These are phyloP conservation scores for Fusarium sp. DNA, from an alignment of 2,329 filamentous ascomycete species.

Conservation along the genomic window DNA sequence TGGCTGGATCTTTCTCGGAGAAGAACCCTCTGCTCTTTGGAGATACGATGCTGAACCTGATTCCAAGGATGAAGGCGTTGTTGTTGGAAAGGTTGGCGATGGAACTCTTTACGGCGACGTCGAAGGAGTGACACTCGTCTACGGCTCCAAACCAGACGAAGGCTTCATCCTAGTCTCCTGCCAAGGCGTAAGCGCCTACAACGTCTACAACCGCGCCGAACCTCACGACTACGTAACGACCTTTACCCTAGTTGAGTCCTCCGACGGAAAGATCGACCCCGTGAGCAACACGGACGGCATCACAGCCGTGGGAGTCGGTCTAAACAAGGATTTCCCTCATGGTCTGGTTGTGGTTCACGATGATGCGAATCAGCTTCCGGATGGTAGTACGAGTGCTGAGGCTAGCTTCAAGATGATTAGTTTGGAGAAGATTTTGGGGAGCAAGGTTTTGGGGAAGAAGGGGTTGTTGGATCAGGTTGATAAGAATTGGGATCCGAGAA, in stretches of 20 bases:
- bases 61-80: constrained; percentile 48
- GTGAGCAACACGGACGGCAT: constrained; percentile 68
- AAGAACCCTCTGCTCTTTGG: constrained; percentile 65
- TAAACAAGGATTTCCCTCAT: constrained; percentile 57
- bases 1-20: constrained; percentile 63
- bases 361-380: constrained; percentile 63
- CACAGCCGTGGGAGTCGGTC: constrained; percentile 57
- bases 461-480: constrained; percentile 52
- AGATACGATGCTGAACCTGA: constrained; percentile 64
- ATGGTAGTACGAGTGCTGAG: constrained; percentile 58
- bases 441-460: constrained; percentile 38
- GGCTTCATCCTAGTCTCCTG: constrained; percentile 66
- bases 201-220: constrained; percentile 61
- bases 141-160: constrained; percentile 56
- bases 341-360: constrained; percentile 65
- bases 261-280: constrained; percentile 57
- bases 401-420: constrained; percentile 65
- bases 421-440: constrained; percentile 55
- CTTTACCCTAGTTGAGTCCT: constrained; percentile 60
- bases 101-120: constrained; percentile 63
- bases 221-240: constrained; percentile 64
- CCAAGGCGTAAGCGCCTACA: constrained; percentile 65
- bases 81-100: constrained; percentile 59
- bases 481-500: constrained; percentile 55
- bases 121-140: constrained; percentile 65